These are phyloP conservation scores for Aspergillus avenaceus DNA, from an alignment of 495 filamentous ascomycete species.

Conservation along the genomic window DNA sequence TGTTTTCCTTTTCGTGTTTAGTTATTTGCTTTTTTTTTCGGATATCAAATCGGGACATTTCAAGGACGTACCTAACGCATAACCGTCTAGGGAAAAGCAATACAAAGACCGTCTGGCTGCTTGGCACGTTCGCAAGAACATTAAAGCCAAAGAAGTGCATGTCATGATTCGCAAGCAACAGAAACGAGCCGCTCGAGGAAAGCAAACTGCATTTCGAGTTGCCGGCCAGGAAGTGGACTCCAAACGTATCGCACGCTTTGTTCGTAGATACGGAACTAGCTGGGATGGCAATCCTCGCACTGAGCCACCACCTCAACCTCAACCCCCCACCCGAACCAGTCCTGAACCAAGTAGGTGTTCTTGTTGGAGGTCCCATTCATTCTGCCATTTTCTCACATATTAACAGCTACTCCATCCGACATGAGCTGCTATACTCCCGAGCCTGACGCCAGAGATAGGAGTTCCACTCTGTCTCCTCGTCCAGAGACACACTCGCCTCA, in stretches of 20 bases:
- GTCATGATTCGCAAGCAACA: conserved; percentile 42
- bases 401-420: conserved; percentile 37
- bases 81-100: conserved; percentile 39
- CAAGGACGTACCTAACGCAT: conserved; percentile 10
- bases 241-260: conserved; percentile 37
- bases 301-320: conserved; percentile 8
- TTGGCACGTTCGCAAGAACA: conserved; percentile 43
- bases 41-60: conserved; percentile 1
- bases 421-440: conserved; percentile 41
- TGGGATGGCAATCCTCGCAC: conserved; percentile 23
- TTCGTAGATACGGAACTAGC: conserved; percentile 28
- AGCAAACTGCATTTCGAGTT: conserved; percentile 39
- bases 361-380: neutral
- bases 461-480: conserved; percentile 30
- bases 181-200: conserved; percentile 39
- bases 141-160: conserved; percentile 41
- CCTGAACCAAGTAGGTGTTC: conserved; percentile 32
- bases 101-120: conserved; percentile 44
- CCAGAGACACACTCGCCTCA: conserved; percentile 28
- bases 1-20: conserved; percentile 5
- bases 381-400: neutral
- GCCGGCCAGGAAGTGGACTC: conserved; percentile 34
- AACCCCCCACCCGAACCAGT: conserved; percentile 14
- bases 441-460: conserved; percentile 22
- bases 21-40: conserved; percentile 5